phyloP scores from a whole-genome alignment of 371 early-diverging fungal genomes.

The Syncephalis plumigaleata region DNA sequence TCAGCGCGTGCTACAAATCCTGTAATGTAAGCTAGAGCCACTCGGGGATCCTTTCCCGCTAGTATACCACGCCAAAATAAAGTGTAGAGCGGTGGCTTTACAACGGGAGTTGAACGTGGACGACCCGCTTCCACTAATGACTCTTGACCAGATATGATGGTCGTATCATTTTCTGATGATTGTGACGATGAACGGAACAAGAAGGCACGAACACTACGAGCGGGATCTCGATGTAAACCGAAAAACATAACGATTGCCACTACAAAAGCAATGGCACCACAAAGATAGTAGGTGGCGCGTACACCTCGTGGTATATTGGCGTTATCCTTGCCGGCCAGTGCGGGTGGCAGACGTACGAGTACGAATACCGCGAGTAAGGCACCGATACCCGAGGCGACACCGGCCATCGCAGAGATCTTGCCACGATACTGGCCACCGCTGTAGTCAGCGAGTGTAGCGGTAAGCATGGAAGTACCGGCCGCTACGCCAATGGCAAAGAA shows the following conservation, averaged over 20 bases:
- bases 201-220: background rate
- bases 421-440: constrained; percentile 26
- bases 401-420: constrained; percentile 26
- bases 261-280: constrained; percentile 19
- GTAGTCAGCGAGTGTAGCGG: constrained; percentile 29
- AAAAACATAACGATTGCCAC: constrained; percentile 17
- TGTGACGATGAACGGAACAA: no score
- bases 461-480: constrained; percentile 50
- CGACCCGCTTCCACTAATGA: background rate
- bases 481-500: constrained; percentile 50
- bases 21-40: constrained; percentile 34
- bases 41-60: constrained; percentile 25
- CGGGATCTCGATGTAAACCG: constrained; percentile 14
- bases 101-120: no score
- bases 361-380: background rate
- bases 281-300: constrained; percentile 11
- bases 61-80: background rate
- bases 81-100: no score
- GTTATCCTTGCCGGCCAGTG: background rate
- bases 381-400: constrained; percentile 29
- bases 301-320: constrained; percentile 11
- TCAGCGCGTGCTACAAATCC: constrained; percentile 56
- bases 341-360: background rate
- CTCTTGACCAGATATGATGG: no score
- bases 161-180: no score